Percentiles rank a stretch among this genome's conserved stretches.
phyloP scores from a whole-genome alignment of 371 early-diverging fungal genomes.

The Fennellomyces sp. region DNA sequence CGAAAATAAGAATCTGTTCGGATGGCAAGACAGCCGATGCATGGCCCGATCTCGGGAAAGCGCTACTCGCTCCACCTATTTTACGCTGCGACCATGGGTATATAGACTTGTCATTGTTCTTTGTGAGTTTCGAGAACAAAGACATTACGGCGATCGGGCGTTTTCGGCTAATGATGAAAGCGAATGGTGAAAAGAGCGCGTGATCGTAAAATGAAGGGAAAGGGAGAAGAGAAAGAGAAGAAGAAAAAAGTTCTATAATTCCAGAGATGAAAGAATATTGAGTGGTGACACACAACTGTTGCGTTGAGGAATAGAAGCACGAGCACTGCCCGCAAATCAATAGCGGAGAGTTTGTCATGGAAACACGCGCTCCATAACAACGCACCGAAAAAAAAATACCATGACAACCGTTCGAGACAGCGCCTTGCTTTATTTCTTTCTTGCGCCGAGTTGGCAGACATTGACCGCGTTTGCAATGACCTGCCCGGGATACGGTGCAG shows the following conservation, averaged over 20 bases:
- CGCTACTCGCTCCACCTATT: constrained; percentile 36
- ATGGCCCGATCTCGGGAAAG: constrained; percentile 64
- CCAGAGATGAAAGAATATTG: background rate
- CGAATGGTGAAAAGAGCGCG: constrained; percentile 1
- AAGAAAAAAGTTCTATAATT: background rate
- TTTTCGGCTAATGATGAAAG: constrained; percentile 12
- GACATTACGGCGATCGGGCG: constrained; percentile 34
- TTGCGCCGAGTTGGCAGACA: too few species aligned
- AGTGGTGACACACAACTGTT: background rate
- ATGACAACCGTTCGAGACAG: too few species aligned
- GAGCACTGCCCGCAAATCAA: too few species aligned
- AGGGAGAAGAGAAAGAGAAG: background rate
- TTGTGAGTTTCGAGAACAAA: constrained; percentile 52
- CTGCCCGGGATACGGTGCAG: too few species aligned
- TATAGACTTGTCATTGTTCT: constrained; percentile 45
- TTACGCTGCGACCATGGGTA: constrained; percentile 57
- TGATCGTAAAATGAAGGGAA: background rate
- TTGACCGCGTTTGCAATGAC: too few species aligned
- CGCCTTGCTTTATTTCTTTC: too few species aligned
- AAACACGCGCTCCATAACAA: too few species aligned
- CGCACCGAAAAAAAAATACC: too few species aligned
- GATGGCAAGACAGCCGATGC: constrained; percentile 52
- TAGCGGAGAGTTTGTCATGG: too few species aligned
- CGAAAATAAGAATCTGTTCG: constrained; percentile 59
- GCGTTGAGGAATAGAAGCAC: background rate